Percentiles rank a stretch among this genome's conserved stretches.
Conservation (phyloP, 495 filamentous ascomycete species). For the Pyrenula massariospora region DNA sequence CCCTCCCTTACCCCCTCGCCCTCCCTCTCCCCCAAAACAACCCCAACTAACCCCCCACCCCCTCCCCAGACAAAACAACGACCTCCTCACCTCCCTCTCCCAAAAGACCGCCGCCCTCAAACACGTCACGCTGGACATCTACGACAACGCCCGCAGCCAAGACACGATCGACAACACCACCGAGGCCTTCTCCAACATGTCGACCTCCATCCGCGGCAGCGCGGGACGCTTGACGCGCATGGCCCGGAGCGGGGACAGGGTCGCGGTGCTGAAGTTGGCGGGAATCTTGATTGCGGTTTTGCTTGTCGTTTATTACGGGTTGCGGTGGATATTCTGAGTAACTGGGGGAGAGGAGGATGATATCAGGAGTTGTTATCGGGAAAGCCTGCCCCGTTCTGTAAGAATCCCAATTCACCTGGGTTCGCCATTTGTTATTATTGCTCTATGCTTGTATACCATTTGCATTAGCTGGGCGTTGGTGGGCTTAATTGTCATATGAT, state of each 20-base stretch:
- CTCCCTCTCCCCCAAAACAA: not conserved
- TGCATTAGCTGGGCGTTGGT: no score
- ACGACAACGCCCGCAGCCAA: slow-evolving; percentile 83
- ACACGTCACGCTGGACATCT: slow-evolving; percentile 96
- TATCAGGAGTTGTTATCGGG: no score
- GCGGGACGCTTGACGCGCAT: slow-evolving; percentile 80
- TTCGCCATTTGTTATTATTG: no score
- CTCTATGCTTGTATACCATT: no score
- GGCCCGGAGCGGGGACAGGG: slow-evolving; percentile 82
- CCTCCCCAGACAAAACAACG: slow-evolving; percentile 73
- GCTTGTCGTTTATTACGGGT: slow-evolving; percentile 61
- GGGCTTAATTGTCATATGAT: no score
- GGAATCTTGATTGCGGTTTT: slow-evolving; percentile 70
- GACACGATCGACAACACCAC: slow-evolving; percentile 54
- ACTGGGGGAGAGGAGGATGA: slow-evolving; percentile 1
- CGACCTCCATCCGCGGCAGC: slow-evolving; percentile 56
- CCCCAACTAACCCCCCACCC: not conserved
- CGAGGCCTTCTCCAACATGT: slow-evolving; percentile 18
- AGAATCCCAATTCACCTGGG: no score
- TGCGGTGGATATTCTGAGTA: slow-evolving; percentile 51
- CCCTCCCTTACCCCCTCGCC: no score
- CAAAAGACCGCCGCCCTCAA: slow-evolving; percentile 84
- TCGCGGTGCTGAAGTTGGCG: slow-evolving; percentile 78
- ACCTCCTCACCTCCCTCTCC: slow-evolving; percentile 81
- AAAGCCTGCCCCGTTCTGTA: no score